Evolutionary conservation across 2,329 filamentous ascomycete species (phyloP), one percentile per base, ranked within the genome.

Genomic region (Apiospora sp.): DNA sequence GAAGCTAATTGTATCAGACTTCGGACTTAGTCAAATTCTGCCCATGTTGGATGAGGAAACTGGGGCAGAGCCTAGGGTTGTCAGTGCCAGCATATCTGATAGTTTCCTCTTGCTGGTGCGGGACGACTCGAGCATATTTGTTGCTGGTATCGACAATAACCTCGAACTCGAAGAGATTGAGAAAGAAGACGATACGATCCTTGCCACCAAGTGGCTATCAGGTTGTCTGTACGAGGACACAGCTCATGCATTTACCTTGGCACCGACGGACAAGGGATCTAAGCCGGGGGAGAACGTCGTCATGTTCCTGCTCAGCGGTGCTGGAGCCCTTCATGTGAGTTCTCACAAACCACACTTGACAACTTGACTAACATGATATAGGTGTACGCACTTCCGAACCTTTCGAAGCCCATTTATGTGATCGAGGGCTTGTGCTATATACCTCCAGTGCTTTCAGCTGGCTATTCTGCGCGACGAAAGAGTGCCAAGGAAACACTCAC

Each of bases 31-130:
- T 67, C 96, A 98, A 79, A 98, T 99, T 71, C 88, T 98, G 69
- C 94, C 95, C 0, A 94, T 98, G 89, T 90, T 94, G 74, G 96
- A 98, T 77, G 96, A 98, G 78, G 94, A 96, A 75, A 95, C 92
- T 0, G 95, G 93, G 16, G 92, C 90, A 27, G 94, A 98, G 78
- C 92, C 94, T 5, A 89, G 92, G 71, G 92, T 96, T 58, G 85
- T 95, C 67, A 93, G 91, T 78, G 93, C 94, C 49, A 97, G 93
- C 80, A 95, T 98, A 77, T 90, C 90, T 27, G 96, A 98, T 77
- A 94, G 94, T 0, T 98, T 95, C 79, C 83, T 99, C 16, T 85
- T 98, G 2, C 88, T 98, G 19, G 84, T 98, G 27, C 89, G 94
- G 72, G 94, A 98, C 75, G 95, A 99, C 80, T 91, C 90, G 7